These are phyloP conservation scores for Arthroderma sp. DNA, from an alignment of 2,329 filamentous ascomycete genomes.

Conservation along the genomic window DNA sequence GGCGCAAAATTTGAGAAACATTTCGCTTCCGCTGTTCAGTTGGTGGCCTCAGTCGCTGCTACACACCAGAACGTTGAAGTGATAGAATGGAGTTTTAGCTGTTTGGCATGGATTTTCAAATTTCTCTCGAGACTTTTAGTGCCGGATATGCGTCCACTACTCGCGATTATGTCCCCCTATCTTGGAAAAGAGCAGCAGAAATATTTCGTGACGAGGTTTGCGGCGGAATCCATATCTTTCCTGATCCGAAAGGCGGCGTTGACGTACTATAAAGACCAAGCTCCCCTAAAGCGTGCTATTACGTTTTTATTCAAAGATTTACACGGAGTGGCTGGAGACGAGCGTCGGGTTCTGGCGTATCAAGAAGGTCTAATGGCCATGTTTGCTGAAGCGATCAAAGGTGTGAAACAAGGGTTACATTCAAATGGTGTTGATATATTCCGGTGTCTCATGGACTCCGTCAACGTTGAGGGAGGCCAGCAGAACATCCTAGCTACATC, in stretches of 20 bases:
- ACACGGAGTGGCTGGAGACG: constrained; percentile 19
- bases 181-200: constrained; percentile 74
- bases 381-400: constrained; percentile 68
- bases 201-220: constrained; percentile 77
- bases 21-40: constrained; percentile 59
- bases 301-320: constrained; percentile 60
- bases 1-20: constrained; percentile 78
- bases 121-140: constrained; percentile 81
- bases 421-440: constrained; percentile 44
- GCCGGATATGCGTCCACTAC: constrained; percentile 71
- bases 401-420: constrained; percentile 45
- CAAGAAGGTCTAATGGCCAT: constrained; percentile 83
- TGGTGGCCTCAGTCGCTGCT: constrained; percentile 66
- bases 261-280: constrained; percentile 57
- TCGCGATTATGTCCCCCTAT: constrained; percentile 68
- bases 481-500: constrained; percentile 35
- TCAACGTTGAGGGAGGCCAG: constrained; percentile 18
- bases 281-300: constrained; percentile 57
- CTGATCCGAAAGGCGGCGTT: constrained; percentile 77
- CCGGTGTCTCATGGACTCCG: constrained; percentile 33
- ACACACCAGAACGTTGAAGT: constrained; percentile 68
- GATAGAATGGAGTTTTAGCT: constrained; percentile 96
- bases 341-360: constrained; percentile 44
- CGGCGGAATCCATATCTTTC: constrained; percentile 90
- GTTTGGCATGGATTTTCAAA: constrained; percentile 91